These are phyloP conservation scores for Galerina marginata DNA, from an alignment of 768 basidiomycete genomes.

Conservation along the genomic window DNA sequence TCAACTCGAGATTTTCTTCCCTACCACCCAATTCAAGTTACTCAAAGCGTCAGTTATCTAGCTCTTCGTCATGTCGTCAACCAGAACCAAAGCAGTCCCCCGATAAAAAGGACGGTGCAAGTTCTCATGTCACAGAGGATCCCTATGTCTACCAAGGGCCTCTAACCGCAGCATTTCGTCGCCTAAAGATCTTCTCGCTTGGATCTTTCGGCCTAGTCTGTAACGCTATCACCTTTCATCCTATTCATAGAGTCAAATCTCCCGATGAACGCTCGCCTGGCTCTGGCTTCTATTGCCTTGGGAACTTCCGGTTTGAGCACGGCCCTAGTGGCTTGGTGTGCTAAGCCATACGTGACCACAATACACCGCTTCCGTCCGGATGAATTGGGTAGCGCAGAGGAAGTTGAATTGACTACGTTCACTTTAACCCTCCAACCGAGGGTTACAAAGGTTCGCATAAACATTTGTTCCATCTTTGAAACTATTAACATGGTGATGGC, in stretches of 20 bases:
- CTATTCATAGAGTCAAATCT: constrained; percentile 82
- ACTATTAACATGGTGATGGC: not conserved
- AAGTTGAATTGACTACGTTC: constrained; percentile 73
- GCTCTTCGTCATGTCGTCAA: constrained; percentile 18
- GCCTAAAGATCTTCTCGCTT: constrained; percentile 83
- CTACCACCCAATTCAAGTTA: constrained; percentile 3
- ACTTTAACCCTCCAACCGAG: constrained; percentile 63
- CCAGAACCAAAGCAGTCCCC: constrained; percentile 11
- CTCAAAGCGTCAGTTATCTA: constrained; percentile 19
- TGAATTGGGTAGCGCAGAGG: constrained; percentile 49
- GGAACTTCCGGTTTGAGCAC: constrained; percentile 78
- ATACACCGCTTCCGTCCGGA: constrained; percentile 58
- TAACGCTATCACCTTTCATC: constrained; percentile 77
- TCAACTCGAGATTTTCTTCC: not conserved
- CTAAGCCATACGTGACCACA: constrained; percentile 73
- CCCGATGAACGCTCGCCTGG: constrained; percentile 69
- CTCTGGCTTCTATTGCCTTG: constrained; percentile 72
- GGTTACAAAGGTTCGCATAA: constrained; percentile 58
- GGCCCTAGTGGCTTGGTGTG: constrained; percentile 71
- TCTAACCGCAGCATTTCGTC: constrained; percentile 71
- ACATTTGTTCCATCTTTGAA: not conserved
- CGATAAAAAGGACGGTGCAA: constrained; percentile 4
- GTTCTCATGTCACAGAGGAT: constrained; percentile 32
- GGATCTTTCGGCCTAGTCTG: constrained; percentile 74
- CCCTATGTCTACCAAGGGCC: constrained; percentile 69